A percentile compares a stretch with the other conserved stretches of the same genome.
These are phyloP conservation scores for Exophiala dermatitidis DNA, from an alignment of 2,329 filamentous ascomycete species.

Conservation along the genomic window DNA sequence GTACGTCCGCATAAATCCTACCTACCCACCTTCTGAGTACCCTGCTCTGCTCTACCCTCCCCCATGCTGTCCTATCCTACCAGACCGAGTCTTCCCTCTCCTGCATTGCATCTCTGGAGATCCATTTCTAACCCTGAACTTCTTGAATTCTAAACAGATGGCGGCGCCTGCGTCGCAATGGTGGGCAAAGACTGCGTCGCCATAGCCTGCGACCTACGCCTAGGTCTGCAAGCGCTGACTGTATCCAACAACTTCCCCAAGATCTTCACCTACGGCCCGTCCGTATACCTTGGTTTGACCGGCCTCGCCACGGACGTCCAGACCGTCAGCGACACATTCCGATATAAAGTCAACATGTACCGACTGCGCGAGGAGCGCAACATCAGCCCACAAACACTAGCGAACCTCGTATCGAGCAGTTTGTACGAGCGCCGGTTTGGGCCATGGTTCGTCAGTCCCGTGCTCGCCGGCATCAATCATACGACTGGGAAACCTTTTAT, in stretches of 20 bases:
- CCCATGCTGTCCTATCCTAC: no score
- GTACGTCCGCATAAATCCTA: constrained; percentile 46
- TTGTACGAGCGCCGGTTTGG: constrained; percentile 96
- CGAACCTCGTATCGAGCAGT: constrained; percentile 84
- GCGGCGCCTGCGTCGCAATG: constrained; percentile 96
- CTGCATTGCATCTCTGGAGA: no score
- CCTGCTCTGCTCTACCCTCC: constrained; percentile 9
- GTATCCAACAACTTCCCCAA: constrained; percentile 99
- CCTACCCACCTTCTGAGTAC: neutral
- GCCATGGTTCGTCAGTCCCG: constrained; percentile 90
- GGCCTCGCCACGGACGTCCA: constrained; percentile 92
- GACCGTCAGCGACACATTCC: constrained; percentile 93
- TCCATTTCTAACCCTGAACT: constrained; percentile 2
- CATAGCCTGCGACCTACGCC: constrained; percentile 96
- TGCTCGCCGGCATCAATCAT: constrained; percentile 89
- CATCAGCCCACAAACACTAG: constrained; percentile 90
- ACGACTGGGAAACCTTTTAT: constrained; percentile 95
- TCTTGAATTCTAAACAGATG: constrained; percentile 44
- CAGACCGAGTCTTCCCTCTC: no score
- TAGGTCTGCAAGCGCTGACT: constrained; percentile 91
- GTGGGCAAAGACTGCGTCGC: constrained; percentile 99
- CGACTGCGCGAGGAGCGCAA: constrained; percentile 93
- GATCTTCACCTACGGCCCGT: constrained; percentile 88
- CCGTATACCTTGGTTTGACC: constrained; percentile 90
- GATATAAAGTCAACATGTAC: constrained; percentile 99